phyloP scores from a whole-genome alignment of 164 flowering plant genomes.

The Berberis vulgaris region DNA sequence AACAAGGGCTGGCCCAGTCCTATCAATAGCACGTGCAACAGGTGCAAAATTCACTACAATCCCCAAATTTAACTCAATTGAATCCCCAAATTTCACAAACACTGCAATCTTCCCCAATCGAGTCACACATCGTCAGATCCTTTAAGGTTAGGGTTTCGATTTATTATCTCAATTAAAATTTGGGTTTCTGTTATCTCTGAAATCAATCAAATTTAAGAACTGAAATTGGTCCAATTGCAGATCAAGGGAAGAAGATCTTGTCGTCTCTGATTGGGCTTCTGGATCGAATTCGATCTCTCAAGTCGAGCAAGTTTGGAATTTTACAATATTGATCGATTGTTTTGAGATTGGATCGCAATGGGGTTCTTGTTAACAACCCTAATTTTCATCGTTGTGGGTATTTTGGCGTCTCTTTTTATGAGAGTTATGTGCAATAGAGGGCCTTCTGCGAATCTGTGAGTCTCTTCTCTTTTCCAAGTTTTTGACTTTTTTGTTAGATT shows the following conservation, averaged over 20 bases:
- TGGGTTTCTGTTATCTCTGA: too few relatives aligned
- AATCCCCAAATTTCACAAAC: too few relatives aligned
- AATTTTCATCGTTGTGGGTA: slow-evolving; percentile 45
- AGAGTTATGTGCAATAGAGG: slow-evolving; percentile 68
- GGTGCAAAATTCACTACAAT: too few relatives aligned
- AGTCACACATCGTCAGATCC: neutral
- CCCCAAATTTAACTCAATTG: too few relatives aligned
- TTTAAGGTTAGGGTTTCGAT: neutral
- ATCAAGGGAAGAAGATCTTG: neutral
- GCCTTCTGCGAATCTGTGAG: slow-evolving; percentile 66
- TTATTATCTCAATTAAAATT: too few relatives aligned
- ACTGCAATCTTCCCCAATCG: neutral
- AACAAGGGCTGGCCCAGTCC: too few relatives aligned
- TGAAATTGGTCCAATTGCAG: neutral
- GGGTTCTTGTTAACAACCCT: slow-evolving; percentile 63
- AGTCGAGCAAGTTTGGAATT: neutral
- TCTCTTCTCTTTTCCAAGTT: neutral
- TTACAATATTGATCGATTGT: neutral
- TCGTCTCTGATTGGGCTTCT: too few relatives aligned
- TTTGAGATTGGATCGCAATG: slow-evolving; percentile 23
- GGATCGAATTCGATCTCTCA: too few relatives aligned
- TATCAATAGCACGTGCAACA: too few relatives aligned
- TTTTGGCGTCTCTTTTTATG: slow-evolving; percentile 40
- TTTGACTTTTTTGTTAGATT: neutral
- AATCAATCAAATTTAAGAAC: neutral